Percentiles rank a stretch among this genome's conserved stretches.
Conservation (phyloP, 352 stramenopile genomes). For the Phytophthora hybrid region DNA sequence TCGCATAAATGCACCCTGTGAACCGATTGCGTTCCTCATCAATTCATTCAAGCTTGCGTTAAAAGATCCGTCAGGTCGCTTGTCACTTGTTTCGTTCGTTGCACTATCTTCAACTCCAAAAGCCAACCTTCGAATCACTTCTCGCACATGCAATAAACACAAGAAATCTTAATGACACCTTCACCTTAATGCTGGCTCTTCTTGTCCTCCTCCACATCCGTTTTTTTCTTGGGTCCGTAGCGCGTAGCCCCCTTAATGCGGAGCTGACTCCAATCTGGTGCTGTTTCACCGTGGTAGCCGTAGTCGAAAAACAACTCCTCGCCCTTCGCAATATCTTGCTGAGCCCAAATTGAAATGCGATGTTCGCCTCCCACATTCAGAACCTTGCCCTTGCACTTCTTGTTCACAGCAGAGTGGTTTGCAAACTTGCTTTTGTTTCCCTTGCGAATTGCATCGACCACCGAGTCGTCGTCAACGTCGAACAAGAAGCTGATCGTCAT, state of each 20-base stretch:
- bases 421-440: slow-evolving; percentile 95
- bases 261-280: slow-evolving; percentile 72
- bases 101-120: neutral
- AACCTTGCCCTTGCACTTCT: slow-evolving; percentile 88
- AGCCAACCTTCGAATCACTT: neutral
- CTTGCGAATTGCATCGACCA: slow-evolving; percentile 92
- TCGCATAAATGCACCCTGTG: no score
- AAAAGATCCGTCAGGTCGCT: neutral
- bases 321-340: slow-evolving; percentile 87
- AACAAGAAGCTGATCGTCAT: slow-evolving; percentile 92
- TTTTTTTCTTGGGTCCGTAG: slow-evolving; percentile 30
- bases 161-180: slow-evolving; percentile 3
- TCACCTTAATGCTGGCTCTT: slow-evolving; percentile 34
- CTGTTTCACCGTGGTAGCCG: slow-evolving; percentile 66
- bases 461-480: slow-evolving; percentile 89
- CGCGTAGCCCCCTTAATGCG: slow-evolving; percentile 49
- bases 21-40: no score
- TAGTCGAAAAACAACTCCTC: slow-evolving; percentile 82
- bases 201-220: slow-evolving; percentile 30
- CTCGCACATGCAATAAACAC: neutral
- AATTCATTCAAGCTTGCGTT: neutral
- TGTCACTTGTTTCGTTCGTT: neutral
- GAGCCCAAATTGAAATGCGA: slow-evolving; percentile 93
- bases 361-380: slow-evolving; percentile 87
- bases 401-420: slow-evolving; percentile 73